These are phyloP conservation scores for Zarea fungicola DNA, from an alignment of 2,329 filamentous ascomycete genomes.

Conservation along the genomic window DNA sequence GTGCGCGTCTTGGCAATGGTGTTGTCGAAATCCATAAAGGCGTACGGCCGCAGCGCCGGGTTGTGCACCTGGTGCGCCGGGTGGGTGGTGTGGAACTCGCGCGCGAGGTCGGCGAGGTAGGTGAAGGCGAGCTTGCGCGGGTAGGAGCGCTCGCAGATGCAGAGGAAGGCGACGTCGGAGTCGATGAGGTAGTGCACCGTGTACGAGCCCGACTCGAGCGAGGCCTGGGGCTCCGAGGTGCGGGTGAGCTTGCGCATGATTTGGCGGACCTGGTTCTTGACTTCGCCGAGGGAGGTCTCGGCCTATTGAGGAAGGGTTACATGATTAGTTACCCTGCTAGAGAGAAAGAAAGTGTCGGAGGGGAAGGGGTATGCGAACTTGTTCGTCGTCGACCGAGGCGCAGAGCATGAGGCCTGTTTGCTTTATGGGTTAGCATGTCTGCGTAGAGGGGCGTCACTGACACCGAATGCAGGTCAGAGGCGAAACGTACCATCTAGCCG, in stretches of 20 bases:
- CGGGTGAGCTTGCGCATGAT: slow-evolving; percentile 83
- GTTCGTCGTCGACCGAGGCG: slow-evolving; percentile 88
- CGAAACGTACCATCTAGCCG: slow-evolving; percentile 70
- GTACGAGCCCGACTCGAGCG: slow-evolving; percentile 78
- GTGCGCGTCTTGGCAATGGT: slow-evolving; percentile 92
- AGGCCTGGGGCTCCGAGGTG: slow-evolving; percentile 85
- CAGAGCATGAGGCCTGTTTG: slow-evolving; percentile 81
- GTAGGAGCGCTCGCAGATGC: slow-evolving; percentile 89
- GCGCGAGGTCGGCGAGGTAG: slow-evolving; percentile 86
- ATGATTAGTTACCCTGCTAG: slow-evolving; percentile 26
- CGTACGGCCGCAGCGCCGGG: slow-evolving; percentile 78
- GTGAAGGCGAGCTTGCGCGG: slow-evolving; percentile 98
- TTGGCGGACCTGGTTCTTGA: slow-evolving; percentile 87
- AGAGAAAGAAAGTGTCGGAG: neutral
- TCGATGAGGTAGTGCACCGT: slow-evolving; percentile 88
- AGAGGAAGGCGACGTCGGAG: slow-evolving; percentile 80
- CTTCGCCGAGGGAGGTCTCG: slow-evolving; percentile 72
- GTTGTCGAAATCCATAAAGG: slow-evolving; percentile 96
- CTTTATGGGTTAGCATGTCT: slow-evolving; percentile 16
- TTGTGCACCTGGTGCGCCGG: slow-evolving; percentile 66
- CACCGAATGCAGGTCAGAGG: neutral
- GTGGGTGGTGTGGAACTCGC: slow-evolving; percentile 89
- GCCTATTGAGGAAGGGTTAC: slow-evolving; percentile 31
- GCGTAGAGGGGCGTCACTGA: neutral
- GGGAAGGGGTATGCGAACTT: slow-evolving; percentile 40